Evolutionary conservation across 2,329 filamentous ascomycete species (phyloP), one percentile per base, ranked within the genome.

Genomic region (Aureobasidium zeae): DNA sequence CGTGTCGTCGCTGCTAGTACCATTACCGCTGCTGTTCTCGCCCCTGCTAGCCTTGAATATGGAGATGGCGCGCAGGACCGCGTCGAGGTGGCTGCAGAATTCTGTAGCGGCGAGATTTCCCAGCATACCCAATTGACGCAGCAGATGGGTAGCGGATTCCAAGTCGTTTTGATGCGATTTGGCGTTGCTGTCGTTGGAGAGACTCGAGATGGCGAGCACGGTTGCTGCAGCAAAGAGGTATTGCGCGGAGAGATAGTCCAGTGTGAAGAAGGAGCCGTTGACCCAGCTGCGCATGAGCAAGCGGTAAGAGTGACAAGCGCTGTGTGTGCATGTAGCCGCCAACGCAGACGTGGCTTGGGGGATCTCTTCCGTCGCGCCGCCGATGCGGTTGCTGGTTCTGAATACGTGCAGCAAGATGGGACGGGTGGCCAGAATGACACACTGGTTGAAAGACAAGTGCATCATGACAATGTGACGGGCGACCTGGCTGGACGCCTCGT

Each of bases 171-270:
- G 53, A 24, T 69, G 66, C n/a, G 55, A 57, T 3, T 55, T 47
- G 32, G 48, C 55, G 2, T 53, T 56, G 6, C 59, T 51, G 4
- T 57, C 52, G 34, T 47, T 36, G 0, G 68, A 53, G 0, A 70
- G 52, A 26, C 62, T 66, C 2, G 69, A 69, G 1, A 69, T 57
- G 0, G 65, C 66, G 2, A 72, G 59, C 4, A 70, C 60, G 0
- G 63, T 68, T 2, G 65, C 59, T 0, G 67, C 61, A 0, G 68
- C 66, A 52, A 72, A 72, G 19, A 72, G 62, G 29, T 69, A 70
- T 34, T 70, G 66, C 0, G 64, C 64, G 51, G 65, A 61, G 34
- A 66, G 66, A 52, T 69, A 71, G 46, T 70, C 69, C 33, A 71
- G 69, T 0, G 63, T 69, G 0, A 62, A 56, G 43, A 71, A 69